A percentile compares a stretch with the other conserved stretches of the same genome.
These are phyloP conservation scores for Grifola frondosa DNA, from an alignment of 1,284 basidiomycete species.

Conservation along the genomic window DNA sequence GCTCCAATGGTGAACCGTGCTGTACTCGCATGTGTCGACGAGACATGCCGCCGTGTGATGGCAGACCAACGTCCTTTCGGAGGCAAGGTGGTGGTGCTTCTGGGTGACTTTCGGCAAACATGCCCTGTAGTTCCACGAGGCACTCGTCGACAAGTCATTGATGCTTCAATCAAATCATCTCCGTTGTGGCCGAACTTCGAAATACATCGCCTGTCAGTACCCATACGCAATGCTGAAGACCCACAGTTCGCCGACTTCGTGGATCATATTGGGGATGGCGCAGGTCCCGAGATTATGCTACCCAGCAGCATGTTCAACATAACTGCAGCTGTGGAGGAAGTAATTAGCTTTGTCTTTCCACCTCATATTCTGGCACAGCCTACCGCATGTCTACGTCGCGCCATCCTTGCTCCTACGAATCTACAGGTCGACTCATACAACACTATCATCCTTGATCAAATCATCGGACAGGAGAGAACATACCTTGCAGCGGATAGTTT, in stretches of 20 bases:
- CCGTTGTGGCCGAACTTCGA: constrained; percentile 26
- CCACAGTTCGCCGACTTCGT: constrained; percentile 30
- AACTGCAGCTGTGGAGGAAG: constrained; percentile 6
- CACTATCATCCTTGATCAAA: constrained; percentile 12
- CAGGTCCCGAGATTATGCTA: constrained; percentile 20
- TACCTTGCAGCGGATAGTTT: constrained; percentile 25
- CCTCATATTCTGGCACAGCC: constrained; percentile 20
- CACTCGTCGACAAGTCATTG: constrained; percentile 19
- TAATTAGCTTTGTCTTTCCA: constrained; percentile 32
- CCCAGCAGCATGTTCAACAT: constrained; percentile 4
- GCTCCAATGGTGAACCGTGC: constrained; percentile 34
- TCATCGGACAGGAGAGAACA: constrained; percentile 16
- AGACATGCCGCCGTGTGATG: not conserved
- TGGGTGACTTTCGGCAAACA: constrained; percentile 36
- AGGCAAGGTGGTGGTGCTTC: constrained; percentile 28
- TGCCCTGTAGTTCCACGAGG: constrained; percentile 30
- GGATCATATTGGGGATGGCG: constrained; percentile 34
- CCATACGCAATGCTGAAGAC: constrained; percentile 34
- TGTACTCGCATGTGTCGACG: constrained; percentile 29
- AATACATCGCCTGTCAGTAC: constrained; percentile 19
- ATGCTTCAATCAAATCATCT: constrained; percentile 33
- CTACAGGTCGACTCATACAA: constrained; percentile 33
- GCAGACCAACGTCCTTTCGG: constrained; percentile 24
- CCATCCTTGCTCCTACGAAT: constrained; percentile 35
- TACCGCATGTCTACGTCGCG: constrained; percentile 16